phyloP scores from a whole-genome alignment of 257 asterid genomes.

The Penstemon eatonii region DNA sequence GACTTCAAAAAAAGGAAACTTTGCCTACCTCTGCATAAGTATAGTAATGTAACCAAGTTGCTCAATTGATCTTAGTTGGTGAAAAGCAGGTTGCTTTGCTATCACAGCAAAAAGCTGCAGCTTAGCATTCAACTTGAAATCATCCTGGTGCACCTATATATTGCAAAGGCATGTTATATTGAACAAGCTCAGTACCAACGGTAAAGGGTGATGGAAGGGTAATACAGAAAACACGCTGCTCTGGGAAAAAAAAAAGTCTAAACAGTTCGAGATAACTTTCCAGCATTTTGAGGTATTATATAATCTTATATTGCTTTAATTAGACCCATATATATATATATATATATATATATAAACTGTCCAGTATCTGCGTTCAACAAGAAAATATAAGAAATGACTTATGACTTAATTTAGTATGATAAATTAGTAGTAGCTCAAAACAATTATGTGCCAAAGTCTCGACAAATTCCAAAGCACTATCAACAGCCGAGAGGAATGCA shows the following conservation, averaged over 20 bases:
- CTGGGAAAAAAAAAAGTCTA: not conserved
- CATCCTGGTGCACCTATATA: slow-evolving; percentile 90
- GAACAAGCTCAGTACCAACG: slow-evolving; percentile 15
- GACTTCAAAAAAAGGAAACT: not conserved
- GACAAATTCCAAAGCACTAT: not conserved
- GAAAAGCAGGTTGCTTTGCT: slow-evolving; percentile 96
- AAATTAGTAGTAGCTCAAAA: not conserved
- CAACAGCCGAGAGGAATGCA: not conserved
- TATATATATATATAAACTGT: not conserved
- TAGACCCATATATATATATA: not conserved
- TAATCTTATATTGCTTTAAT: not conserved
- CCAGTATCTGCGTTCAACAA: not conserved
- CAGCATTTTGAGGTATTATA: not conserved
- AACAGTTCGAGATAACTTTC: slow-evolving; percentile 2
- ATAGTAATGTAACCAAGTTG: slow-evolving; percentile 97
- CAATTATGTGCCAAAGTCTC: not conserved
- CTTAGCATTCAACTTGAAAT: slow-evolving; percentile 69
- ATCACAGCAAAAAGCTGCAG: slow-evolving; percentile 86
- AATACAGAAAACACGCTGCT: slow-evolving; percentile 1
- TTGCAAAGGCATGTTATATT: slow-evolving; percentile 20
- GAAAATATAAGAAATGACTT: not conserved
- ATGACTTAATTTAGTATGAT: not conserved
- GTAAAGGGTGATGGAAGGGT: not conserved
- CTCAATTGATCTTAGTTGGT: slow-evolving; percentile 98
- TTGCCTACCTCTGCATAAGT: slow-evolving; percentile 76